Base-by-base conservation (phyloP, 2,329 filamentous ascomycete species). In the Westerdykella aurantiaca region DNA sequence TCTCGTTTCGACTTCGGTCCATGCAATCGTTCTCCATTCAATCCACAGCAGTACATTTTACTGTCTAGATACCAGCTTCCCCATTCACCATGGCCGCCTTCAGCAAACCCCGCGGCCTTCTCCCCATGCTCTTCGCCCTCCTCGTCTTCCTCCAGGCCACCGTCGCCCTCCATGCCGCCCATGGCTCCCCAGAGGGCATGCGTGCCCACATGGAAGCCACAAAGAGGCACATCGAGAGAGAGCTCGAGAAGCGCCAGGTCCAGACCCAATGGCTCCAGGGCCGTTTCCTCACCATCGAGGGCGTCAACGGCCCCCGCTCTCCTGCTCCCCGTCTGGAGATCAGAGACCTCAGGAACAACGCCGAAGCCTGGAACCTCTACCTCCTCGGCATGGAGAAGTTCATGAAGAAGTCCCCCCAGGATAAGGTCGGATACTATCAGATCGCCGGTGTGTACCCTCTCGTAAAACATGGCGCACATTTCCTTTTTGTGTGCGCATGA, bases 321-420 rank as follows among this genome's bases (percentile, higher is more conserved):
- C 51, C 66, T 18, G 59, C 66, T 14, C 58, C 66, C 13, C 78
- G 88, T 50, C 73, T 75, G 39, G 86, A 93, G 58, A 79, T 94
- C 50, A 75, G 83, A 37, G 71, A 84, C 33, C 72, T 94, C 53
- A 69, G 76, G 42, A 77, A 86, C 45, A 63, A 66, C 22, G 61
- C 75, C 7, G 80, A 87, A 56, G 76, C 78, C 59, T 88, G 83
- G 81, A 88, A 86, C 60, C 68, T 94, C 46, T 94, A 85, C 64
- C 72, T 94, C 21, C 76, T 91, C 39, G 85, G 83, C 11, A 74
- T 93, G 55, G 80, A 79, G 62, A 80, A 82, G 69, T 81, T 91
- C 71, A 82, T 88, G 67, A 77, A 73, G 48, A 79, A 79, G 44
- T 71, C 82, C 50, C 83, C 88, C 67, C 71, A 73, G 23, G 72